Base-by-base conservation (phyloP, 2,329 filamentous ascomycete genomes). In the Amesomyces nigricolor region DNA sequence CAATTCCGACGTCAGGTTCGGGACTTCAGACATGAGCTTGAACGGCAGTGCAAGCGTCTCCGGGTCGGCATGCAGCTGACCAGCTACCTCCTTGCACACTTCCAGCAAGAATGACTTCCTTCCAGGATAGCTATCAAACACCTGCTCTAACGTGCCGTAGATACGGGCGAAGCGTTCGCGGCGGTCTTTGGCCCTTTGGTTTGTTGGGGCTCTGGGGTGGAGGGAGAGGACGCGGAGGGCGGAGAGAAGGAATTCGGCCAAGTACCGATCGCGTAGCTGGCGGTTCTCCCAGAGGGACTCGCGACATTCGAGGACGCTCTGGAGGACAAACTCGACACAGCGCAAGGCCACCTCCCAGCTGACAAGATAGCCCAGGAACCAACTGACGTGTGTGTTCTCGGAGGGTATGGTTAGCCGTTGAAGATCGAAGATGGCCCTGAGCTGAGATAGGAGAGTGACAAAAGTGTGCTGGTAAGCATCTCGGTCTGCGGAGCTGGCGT, bases 321-420 rank as follows among this genome's bases (percentile, higher is more conserved):
- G 70, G 16, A 73, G 64, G 5, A 71, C 65, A 57, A 73, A 70
- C 56, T 74, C 72, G 6, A 74, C 62, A 10, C 66, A 64, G 17
- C 72, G 66, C 47, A 72, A 52, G 10, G 69, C 68, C 42, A 72
- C 67, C 55, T 74, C 72, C 72, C 71, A 74, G 58, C 70, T 72
- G 0, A 67, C 68, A 10, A 74, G 62, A 51, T 70, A 69, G 5
- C 71, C 70, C 13, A 73, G 61, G 58, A 72, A 70, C 59, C 66
- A 67, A 40, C 69, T 70, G 2, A 67, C 51, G 40, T 71, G 69
- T 44, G 66, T 52, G 32, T 65, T 67, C 44, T 71, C 68, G 22
- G 69, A 63, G 1, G 71, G 71, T n/a, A 74, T 51, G 1, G 71
- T 70, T 14, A 73, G 61, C n/a, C 72, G 64, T 57, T 74, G 72